Evolutionary conservation across 805 yeast genomes (phyloP).

Genomic region (Teunomyces stri): DNA sequence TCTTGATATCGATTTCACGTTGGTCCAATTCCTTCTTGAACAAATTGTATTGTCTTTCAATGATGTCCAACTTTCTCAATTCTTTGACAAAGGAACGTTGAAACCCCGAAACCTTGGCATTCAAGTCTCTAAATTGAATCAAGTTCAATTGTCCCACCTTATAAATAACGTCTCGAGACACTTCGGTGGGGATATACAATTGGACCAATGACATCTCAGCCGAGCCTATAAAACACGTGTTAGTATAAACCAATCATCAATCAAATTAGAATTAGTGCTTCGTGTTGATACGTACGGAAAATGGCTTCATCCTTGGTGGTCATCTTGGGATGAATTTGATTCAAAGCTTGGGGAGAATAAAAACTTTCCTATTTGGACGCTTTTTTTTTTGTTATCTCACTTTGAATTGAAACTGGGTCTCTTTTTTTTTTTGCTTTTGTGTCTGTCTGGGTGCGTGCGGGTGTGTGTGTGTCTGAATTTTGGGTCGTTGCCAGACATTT

Average conservation of each 20-base stretch:
- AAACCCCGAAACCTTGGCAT: conserved; percentile 74
- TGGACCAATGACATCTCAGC: conserved; percentile 97
- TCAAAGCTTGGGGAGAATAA: not conserved
- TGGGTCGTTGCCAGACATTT: not conserved
- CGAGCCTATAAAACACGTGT: conserved; percentile 49
- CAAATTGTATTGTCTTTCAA: conserved; percentile 70
- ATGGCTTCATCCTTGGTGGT: conserved; percentile 43
- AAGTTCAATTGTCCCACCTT: conserved; percentile 83
- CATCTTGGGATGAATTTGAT: conserved; percentile 12
- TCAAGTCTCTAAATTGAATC: conserved; percentile 83
- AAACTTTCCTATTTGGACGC: not conserved
- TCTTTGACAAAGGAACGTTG: conserved; percentile 91
- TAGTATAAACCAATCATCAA: conserved; percentile 5
- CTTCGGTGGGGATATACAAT: conserved; percentile 86
- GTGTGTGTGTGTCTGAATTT: not conserved
- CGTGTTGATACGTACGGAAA: conserved; percentile 37
- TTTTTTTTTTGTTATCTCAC: not conserved
- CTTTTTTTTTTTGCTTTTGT: not conserved
- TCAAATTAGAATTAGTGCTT: not conserved
- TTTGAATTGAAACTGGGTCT: not conserved
- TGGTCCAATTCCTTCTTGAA: conserved; percentile 48
- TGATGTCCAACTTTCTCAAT: conserved; percentile 76
- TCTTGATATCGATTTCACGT: conserved; percentile 41
- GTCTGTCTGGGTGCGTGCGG: no score
- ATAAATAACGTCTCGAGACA: conserved; percentile 81